Base-by-base conservation (phyloP, 2,329 filamentous ascomycete genomes). In the Ophiocordyceps camponoti-floridani region DNA sequence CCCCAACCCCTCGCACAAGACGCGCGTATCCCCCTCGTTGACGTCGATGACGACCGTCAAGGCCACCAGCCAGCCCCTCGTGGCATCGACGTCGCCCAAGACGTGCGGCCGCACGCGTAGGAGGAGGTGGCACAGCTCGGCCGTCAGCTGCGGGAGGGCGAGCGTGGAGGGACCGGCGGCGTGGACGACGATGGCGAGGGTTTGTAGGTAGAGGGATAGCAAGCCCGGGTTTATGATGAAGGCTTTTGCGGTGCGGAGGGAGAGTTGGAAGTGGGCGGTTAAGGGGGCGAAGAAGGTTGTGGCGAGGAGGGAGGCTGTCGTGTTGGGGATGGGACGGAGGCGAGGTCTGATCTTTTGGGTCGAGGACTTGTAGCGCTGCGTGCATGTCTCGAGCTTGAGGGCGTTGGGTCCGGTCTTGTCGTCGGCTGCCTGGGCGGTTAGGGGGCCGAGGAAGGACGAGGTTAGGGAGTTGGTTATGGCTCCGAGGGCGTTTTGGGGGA, bases 321-420 rank as follows among this genome's bases (percentile, higher is more conserved):
- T 79, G 56, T 94, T 94, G 11, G 82, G 73, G 13, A 82, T 80
- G 4, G 78, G 65, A 45, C 72, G 72, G 28, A 69, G 51, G 14
- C 66, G 65, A 1, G 64, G 64, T 46, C 56, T 63, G 16, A 54
- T 42, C 47, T 59, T 59, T 1, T n/a, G n/a, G n/a, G 53, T 47
- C 44, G 50, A 58, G 35, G 56, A 54, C 47, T 56, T 68, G 52
- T 61, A 61, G 2, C 56, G 60, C 0, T 83, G 84, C 11, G 82
- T 89, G 62, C 96, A 94, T 2, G 82, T 94, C 27, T 85, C 79
- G 19, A 96, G 75, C 64, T 96, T 96, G 41, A 98, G 75, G 6
- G 82, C 75, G 51, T 87, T 78, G 0, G 91, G 88, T 0, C 89
- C 87, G 0, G 82, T 81, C 7, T 78, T 69, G 19, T 79, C 70